Percentiles rank a stretch among this genome's conserved stretches.
Evolutionary conservation across 2,329 filamentous ascomycete species (phyloP).

Genomic region (Chaetomiaceae sp.): DNA sequence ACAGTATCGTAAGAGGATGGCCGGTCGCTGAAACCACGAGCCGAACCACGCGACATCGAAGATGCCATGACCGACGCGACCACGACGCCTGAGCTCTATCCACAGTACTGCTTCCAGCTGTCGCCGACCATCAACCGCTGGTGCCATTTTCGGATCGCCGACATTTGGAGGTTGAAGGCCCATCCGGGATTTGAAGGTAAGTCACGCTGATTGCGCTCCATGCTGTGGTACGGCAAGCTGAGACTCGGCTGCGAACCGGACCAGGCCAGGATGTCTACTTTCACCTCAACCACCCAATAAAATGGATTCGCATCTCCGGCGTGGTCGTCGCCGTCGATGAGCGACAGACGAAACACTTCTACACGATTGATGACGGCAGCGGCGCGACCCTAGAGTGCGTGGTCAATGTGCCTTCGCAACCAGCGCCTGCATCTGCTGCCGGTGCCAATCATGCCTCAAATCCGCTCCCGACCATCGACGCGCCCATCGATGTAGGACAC

Average conservation of each 20-base stretch:
- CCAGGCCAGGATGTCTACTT: constrained; percentile 56
- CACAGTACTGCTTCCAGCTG: constrained; percentile 56
- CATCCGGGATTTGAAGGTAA: constrained; percentile 50
- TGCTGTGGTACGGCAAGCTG: background rate
- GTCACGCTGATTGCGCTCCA: constrained; percentile 2
- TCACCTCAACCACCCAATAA: constrained; percentile 66
- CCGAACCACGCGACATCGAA: constrained; percentile 7
- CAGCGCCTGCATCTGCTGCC: background rate
- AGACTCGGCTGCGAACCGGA: background rate
- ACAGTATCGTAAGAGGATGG: too few relatives aligned
- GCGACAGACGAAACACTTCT: constrained; percentile 40
- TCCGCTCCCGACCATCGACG: constrained; percentile 15
- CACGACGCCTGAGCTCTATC: constrained; percentile 41
- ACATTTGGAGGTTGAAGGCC: constrained; percentile 43
- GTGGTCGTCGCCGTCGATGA: constrained; percentile 59
- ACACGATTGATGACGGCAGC: constrained; percentile 60
- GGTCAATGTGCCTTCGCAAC: constrained; percentile 14
- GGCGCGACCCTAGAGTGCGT: constrained; percentile 51
- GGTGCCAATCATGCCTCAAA: background rate
- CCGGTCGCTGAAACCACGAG: background rate
- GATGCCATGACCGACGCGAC: constrained; percentile 24
- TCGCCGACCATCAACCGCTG: constrained; percentile 55
- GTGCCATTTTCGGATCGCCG: constrained; percentile 49
- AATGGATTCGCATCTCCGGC: constrained; percentile 67
- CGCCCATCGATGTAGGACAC: constrained; percentile 43